These are phyloP conservation scores for Circinella minor DNA, from an alignment of 371 early-diverging fungal species.

Conservation along the genomic window DNA sequence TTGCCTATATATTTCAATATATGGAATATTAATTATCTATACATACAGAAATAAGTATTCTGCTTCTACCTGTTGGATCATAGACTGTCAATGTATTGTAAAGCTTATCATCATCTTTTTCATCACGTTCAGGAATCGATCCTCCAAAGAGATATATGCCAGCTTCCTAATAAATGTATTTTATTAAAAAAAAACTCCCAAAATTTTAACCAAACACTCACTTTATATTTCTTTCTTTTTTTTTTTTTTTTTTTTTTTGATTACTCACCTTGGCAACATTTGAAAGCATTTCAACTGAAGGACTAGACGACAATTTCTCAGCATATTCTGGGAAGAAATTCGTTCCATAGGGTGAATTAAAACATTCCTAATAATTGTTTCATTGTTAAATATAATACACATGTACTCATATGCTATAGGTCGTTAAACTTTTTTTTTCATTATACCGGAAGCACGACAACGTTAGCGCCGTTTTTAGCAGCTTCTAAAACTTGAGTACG, in stretches of 20 bases:
- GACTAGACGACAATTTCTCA: constrained; percentile 64
- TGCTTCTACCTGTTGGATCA: constrained; percentile 67
- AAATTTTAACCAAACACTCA: too few species aligned
- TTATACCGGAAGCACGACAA: constrained; percentile 88
- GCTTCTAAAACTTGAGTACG: constrained; percentile 82
- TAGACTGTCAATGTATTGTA: constrained; percentile 94
- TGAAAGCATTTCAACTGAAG: constrained; percentile 69
- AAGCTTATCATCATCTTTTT: constrained; percentile 53
- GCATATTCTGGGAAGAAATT: constrained; percentile 84
- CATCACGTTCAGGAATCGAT: constrained; percentile 87
- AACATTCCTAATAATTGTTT: constrained; percentile 74
- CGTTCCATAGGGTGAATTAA: constrained; percentile 96
- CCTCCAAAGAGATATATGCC: constrained; percentile 80
- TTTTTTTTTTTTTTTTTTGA: not conserved
- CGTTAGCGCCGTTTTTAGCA: constrained; percentile 76
- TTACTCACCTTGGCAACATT: constrained; percentile 74
- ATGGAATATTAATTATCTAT: too few species aligned
- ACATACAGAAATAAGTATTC: too few species aligned
- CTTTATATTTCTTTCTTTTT: too few species aligned
- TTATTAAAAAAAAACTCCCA: too few species aligned
- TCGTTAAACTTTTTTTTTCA: too few species aligned
- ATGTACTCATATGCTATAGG: too few species aligned
- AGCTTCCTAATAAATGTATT: constrained; percentile 62
- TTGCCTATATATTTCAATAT: constrained; percentile 25
- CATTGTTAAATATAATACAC: not conserved